Evolutionary conservation across 805 yeast species (phyloP), one percentile per base, ranked within the genome.

Genomic region (Candida andamanensis): DNA sequence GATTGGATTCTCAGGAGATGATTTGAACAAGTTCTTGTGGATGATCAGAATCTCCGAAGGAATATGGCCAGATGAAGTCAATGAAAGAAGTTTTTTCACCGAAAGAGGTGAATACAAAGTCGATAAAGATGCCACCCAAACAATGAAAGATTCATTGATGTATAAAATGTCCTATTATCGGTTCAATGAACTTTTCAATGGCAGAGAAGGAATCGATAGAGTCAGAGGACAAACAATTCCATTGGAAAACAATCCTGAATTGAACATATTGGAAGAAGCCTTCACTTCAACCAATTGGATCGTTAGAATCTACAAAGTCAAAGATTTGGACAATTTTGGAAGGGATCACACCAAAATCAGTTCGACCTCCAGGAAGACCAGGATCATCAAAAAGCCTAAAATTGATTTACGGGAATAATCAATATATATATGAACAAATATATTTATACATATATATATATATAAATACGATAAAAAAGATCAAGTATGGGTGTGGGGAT

Each of bases 1-100:
- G 25, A 53, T 92, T 31, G 98, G 97, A 16, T 92, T 75, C 64
- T 80, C 92, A 13, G 97, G 98, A 39, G 98, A 92, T 60, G 98
- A 94, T 61, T 67, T 92, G 49, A 92, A 92, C 69, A 92, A 92
- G 63, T 92, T 87, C 63, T 61, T 92, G 52, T 94, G 99, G 98
- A 92, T 92, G 99, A 87, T 92, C 17, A 77, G 98, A 58, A 92
- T 92, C 45, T 76, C 96, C n/a, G 95, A 92, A 61, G 98, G 98
- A 33, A 85, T 92, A 39, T 92, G 99, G 99, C 99, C 98, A 1
- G 97, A 92, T n/a, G 97, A 92, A 54, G 79, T 92, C 37, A 73
- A 69, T 45, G 98, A 92, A 63, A 69, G 92, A 42, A 74, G 78
- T 44, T 92, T 66, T 63, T 92, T 89, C 72, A 83, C 89, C 15